Conservation (phyloP, 2,329 filamentous ascomycete genomes). For the Hypomyces rosellus region DNA sequence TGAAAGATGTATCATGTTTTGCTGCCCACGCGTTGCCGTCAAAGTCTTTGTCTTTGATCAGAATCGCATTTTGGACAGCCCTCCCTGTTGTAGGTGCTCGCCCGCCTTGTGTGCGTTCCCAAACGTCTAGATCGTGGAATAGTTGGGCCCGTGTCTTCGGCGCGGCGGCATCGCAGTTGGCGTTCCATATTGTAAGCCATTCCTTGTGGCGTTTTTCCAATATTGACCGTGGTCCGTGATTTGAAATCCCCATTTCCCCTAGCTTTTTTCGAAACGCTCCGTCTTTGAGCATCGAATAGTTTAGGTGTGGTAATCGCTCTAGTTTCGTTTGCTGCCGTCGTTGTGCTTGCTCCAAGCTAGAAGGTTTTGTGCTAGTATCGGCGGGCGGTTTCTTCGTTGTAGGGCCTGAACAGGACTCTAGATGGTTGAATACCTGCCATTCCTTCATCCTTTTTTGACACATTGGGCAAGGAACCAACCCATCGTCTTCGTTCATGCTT, state of each 20-base stretch:
- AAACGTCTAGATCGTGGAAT: constrained; percentile 70
- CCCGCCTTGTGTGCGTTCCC: constrained; percentile 78
- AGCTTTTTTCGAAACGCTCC: constrained; percentile 72
- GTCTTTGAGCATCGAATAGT: constrained; percentile 85
- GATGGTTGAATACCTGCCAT: constrained; percentile 68
- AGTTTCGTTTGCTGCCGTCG: constrained; percentile 31
- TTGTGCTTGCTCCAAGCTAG: constrained; percentile 16
- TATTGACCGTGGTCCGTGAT: constrained; percentile 58
- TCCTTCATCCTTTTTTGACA: constrained; percentile 77
- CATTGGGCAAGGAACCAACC: constrained; percentile 76
- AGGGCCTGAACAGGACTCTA: constrained; percentile 58
- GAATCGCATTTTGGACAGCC: constrained; percentile 31
- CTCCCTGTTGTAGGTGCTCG: constrained; percentile 38
- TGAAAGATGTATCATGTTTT: constrained; percentile 69
- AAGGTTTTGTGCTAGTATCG: neutral
- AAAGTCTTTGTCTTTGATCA: constrained; percentile 83
- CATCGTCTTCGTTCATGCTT: constrained; percentile 49
- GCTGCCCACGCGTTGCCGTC: constrained; percentile 70
- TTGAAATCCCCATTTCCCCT: constrained; percentile 69
- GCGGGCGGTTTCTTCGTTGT: constrained; percentile 1
- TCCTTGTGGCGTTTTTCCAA: constrained; percentile 80
- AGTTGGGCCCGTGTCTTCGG: constrained; percentile 68
- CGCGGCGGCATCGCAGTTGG: constrained; percentile 80
- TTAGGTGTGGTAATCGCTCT: constrained; percentile 71
- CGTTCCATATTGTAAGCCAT: constrained; percentile 94